These are phyloP conservation scores for Oropetium thomaeum DNA, from an alignment of 176 grass and related monocot species.

Conservation along the genomic window DNA sequence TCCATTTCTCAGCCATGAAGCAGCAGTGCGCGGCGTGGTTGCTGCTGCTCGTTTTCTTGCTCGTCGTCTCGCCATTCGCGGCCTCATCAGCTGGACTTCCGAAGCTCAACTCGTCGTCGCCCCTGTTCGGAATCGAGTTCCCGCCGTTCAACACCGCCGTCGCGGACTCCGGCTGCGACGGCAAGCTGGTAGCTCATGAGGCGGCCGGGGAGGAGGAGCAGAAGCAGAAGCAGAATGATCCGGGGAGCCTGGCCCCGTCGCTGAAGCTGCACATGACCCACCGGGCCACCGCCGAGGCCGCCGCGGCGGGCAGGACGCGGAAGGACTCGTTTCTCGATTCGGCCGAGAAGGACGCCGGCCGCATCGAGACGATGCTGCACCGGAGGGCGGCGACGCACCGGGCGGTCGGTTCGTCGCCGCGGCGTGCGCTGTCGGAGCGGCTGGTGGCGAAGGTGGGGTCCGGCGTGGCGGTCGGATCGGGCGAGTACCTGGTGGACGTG, in stretches of 20 bases:
- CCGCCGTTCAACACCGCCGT: constrained; percentile 56
- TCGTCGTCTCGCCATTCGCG: constrained; percentile 8
- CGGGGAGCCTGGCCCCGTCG: constrained; percentile 3
- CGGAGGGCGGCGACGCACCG: background rate
- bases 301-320: constrained; percentile 26
- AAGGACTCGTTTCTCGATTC: constrained; percentile 48
- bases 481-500: constrained; percentile 87
- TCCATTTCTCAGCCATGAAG: constrained; percentile 2
- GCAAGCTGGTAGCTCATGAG: constrained; percentile 22
- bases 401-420: constrained; percentile 5
- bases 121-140: constrained; percentile 64
- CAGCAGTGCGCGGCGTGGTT: background rate
- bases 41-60: background rate
- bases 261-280: constrained; percentile 70
- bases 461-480: constrained; percentile 70
- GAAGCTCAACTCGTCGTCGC: constrained; percentile 37
- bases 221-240: background rate
- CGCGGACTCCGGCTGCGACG: constrained; percentile 43
- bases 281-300: constrained; percentile 20
- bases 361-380: constrained; percentile 62
- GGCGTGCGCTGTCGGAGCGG: constrained; percentile 48
- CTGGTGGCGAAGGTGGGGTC: constrained; percentile 80
- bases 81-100: background rate
- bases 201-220: background rate
- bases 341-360: constrained; percentile 44